A percentile compares a stretch with the other conserved stretches of the same genome.
Evolutionary conservation across 2,329 filamentous ascomycete genomes (phyloP).

Genomic region (Xylaria hypoxylon): DNA sequence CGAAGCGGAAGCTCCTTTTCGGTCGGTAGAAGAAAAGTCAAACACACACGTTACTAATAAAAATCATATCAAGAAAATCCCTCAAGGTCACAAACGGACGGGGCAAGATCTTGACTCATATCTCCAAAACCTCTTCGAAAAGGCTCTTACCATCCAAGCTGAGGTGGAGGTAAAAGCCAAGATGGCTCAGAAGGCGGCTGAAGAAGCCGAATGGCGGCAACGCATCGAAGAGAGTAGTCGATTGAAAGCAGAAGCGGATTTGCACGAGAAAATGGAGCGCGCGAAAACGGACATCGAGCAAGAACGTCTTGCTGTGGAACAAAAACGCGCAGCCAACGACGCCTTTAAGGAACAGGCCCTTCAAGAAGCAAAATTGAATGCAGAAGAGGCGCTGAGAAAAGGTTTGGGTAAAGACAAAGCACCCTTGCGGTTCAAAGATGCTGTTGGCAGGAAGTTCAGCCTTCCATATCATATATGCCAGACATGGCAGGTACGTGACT

Average conservation of each 20-base stretch:
- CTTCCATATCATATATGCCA: slow-evolving; percentile 89
- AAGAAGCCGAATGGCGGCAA: slow-evolving; percentile 44
- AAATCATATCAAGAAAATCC: neutral
- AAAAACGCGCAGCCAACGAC: slow-evolving; percentile 62
- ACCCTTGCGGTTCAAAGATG: slow-evolving; percentile 91
- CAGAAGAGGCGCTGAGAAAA: slow-evolving; percentile 59
- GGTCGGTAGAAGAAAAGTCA: neutral
- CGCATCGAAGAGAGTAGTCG: slow-evolving; percentile 48
- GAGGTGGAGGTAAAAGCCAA: slow-evolving; percentile 37
- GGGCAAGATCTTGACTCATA: slow-evolving; percentile 9
- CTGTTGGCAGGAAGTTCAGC: slow-evolving; percentile 88
- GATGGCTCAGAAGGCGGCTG: slow-evolving; percentile 42
- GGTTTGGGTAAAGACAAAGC: slow-evolving; percentile 70
- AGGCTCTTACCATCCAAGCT: slow-evolving; percentile 12
- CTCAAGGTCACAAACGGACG: neutral
- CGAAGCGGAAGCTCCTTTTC: neutral
- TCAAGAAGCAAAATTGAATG: slow-evolving; percentile 59
- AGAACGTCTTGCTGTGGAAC: no score
- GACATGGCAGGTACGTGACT: slow-evolving; percentile 78
- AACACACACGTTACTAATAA: neutral
- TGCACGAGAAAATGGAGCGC: slow-evolving; percentile 52
- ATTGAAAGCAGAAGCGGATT: slow-evolving; percentile 55
- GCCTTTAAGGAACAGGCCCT: slow-evolving; percentile 62
- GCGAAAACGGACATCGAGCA: slow-evolving; percentile 52
- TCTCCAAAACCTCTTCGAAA: slow-evolving; percentile 53